These are phyloP conservation scores for Sutorius eximius DNA, from an alignment of 1,284 basidiomycete genomes.

Conservation along the genomic window DNA sequence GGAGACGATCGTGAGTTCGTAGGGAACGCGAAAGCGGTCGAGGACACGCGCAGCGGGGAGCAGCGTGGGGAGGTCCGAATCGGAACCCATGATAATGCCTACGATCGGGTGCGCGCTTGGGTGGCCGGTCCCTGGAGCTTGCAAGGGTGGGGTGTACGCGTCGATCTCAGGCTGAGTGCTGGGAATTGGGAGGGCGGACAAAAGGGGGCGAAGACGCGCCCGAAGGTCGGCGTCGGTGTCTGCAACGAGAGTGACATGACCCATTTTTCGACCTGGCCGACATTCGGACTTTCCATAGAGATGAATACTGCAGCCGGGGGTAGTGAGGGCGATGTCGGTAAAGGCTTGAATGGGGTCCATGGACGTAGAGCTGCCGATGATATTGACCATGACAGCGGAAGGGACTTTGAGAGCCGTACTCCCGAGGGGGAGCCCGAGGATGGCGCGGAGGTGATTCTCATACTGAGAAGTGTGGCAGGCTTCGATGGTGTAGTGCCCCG, in stretches of 20 bases:
- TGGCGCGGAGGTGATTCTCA: constrained; percentile 97
- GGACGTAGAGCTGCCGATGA: constrained; percentile 76
- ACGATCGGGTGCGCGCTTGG: constrained; percentile 80
- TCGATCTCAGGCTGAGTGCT: constrained; percentile 52
- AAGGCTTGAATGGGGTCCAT: constrained; percentile 63
- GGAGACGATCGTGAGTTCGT: constrained; percentile 94
- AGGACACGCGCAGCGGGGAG: constrained; percentile 86
- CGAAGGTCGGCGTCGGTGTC: constrained; percentile 78
- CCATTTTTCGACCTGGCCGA: constrained; percentile 95
- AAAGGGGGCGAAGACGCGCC: constrained; percentile 66
- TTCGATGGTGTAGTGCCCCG: constrained; percentile 99
- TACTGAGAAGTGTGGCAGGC: constrained; percentile 96
- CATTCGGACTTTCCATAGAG: constrained; percentile 93
- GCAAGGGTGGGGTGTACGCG: constrained; percentile 51
- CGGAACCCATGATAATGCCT: constrained; percentile 97
- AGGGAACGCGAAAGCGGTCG: constrained; percentile 80
- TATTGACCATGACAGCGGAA: constrained; percentile 91
- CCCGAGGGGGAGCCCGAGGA: constrained; percentile 88
- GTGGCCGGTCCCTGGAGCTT: constrained; percentile 46
- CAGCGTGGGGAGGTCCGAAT: constrained; percentile 96
- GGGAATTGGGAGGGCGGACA: constrained; percentile 61
- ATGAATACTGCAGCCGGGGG: constrained; percentile 83
- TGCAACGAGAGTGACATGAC: constrained; percentile 92
- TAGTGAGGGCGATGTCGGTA: constrained; percentile 52
- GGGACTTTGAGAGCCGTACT: constrained; percentile 88